A percentile compares a stretch with the other conserved stretches of the same genome.
Conservation (phyloP, 2,329 filamentous ascomycete species). For the Exophiala sp. region DNA sequence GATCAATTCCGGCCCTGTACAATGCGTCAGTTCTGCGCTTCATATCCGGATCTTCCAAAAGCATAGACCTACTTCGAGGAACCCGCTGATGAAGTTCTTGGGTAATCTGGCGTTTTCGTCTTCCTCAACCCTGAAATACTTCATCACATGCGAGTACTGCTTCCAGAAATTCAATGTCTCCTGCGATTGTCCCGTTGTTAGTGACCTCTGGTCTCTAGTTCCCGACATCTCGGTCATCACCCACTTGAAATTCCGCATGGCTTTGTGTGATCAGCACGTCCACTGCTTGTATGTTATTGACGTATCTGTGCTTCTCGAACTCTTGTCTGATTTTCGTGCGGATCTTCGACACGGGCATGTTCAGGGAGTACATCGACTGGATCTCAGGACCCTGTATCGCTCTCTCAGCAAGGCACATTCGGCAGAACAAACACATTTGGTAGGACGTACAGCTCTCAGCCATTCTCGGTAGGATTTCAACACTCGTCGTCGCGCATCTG, state of each 20-base stretch:
- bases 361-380: conserved; percentile 93
- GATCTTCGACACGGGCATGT: conserved; percentile 77
- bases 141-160: conserved; percentile 89
- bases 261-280: conserved; percentile 89
- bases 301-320: conserved; percentile 91
- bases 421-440: neutral
- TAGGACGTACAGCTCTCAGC: conserved; percentile 75
- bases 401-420: conserved; percentile 5
- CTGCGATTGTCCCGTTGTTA: conserved; percentile 43
- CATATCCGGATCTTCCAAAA: neutral
- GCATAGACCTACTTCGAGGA: conserved; percentile 74
- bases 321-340: conserved; percentile 93
- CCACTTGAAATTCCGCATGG: conserved; percentile 87
- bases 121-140: conserved; percentile 89
- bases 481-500: conserved; percentile 80
- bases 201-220: neutral
- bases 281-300: conserved; percentile 78
- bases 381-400: conserved; percentile 77
- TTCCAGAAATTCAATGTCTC: conserved; percentile 99
- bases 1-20: conserved; percentile 20
- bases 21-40: conserved; percentile 6
- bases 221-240: conserved; percentile 14
- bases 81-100: conserved; percentile 85
- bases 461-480: conserved; percentile 88
- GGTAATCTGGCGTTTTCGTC: conserved; percentile 70